These are phyloP conservation scores for Mycosphaerella sp. DNA, from an alignment of 2,329 filamentous ascomycete species.

Conservation along the genomic window DNA sequence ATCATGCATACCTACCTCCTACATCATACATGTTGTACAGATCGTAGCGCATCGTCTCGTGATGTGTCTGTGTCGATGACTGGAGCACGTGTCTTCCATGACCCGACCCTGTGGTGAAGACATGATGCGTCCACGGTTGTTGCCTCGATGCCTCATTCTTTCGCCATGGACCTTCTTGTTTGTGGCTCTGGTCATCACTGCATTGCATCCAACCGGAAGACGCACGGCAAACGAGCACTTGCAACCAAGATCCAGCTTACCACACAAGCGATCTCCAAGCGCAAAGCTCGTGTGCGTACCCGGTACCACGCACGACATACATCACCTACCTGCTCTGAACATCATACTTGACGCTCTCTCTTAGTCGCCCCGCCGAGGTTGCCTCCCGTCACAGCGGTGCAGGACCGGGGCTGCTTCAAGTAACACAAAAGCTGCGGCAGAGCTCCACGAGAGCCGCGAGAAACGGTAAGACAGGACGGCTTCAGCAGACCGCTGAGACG, in stretches of 20 bases:
- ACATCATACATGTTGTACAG: not conserved
- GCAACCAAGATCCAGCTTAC: not conserved
- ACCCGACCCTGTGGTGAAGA: not conserved
- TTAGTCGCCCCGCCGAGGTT: not conserved
- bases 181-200: no score
- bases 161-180: not conserved
- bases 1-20: not conserved
- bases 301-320: not conserved
- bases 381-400: not conserved
- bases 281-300: not conserved
- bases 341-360: constrained; percentile 39
- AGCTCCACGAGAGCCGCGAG: constrained; percentile 7
- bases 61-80: not conserved
- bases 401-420: not conserved
- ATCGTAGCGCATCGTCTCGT: not conserved
- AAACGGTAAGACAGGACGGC: constrained; percentile 3
- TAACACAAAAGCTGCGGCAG: constrained; percentile 10
- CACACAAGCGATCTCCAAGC: not conserved
- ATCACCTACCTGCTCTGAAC: no score
- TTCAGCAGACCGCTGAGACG: not conserved
- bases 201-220: not conserved
- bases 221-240: not conserved
- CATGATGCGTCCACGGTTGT: no score
- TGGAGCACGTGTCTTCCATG: not conserved
- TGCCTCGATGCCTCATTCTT: not conserved